Evolutionary conservation across 192 early-diverging fungal species (phyloP).

Genomic region (Chytriomyces confervae): DNA sequence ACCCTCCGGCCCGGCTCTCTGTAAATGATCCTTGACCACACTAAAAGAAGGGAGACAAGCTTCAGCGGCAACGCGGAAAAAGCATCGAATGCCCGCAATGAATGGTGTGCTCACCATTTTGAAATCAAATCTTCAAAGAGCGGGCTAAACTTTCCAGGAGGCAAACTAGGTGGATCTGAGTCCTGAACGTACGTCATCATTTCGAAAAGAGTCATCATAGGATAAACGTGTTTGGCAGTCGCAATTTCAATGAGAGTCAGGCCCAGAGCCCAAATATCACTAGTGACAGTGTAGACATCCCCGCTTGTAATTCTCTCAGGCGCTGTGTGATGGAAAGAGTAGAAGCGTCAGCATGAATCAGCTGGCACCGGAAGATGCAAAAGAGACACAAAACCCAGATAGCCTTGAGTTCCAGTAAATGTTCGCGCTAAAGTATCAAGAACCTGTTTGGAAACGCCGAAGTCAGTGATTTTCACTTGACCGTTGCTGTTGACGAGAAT

Average conservation of each 20-base stretch:
- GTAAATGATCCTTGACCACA: conserved; percentile 22
- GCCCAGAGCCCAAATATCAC: conserved; percentile 94
- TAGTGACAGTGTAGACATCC: conserved; percentile 75
- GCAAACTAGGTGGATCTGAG: conserved; percentile 80
- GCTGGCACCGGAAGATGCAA: no score
- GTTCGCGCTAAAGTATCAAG: conserved; percentile 89
- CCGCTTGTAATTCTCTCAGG: conserved; percentile 96
- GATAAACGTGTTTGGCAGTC: conserved; percentile 91
- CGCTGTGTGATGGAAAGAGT: conserved; percentile 2
- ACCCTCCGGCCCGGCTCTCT: conserved; percentile 16
- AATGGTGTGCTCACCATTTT: conserved; percentile 42
- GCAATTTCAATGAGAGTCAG: conserved; percentile 94
- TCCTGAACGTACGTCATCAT: conserved; percentile 91
- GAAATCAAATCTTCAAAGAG: conserved; percentile 80
- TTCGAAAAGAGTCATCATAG: conserved; percentile 78
- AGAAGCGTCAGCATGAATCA: no score
- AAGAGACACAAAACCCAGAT: conserved; percentile 73
- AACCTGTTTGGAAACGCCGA: conserved; percentile 92
- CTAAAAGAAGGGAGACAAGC: neutral
- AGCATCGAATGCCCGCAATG: no score
- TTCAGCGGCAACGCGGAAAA: no score
- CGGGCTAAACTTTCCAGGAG: conserved; percentile 66
- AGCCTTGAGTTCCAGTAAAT: conserved; percentile 96
- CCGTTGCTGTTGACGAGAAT: conserved; percentile 89
- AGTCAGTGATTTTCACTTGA: conserved; percentile 95